Evolutionary conservation across 805 yeast genomes (phyloP), one percentile per base, ranked within the genome.

Genomic region (Hagleromyces aurorensis): DNA sequence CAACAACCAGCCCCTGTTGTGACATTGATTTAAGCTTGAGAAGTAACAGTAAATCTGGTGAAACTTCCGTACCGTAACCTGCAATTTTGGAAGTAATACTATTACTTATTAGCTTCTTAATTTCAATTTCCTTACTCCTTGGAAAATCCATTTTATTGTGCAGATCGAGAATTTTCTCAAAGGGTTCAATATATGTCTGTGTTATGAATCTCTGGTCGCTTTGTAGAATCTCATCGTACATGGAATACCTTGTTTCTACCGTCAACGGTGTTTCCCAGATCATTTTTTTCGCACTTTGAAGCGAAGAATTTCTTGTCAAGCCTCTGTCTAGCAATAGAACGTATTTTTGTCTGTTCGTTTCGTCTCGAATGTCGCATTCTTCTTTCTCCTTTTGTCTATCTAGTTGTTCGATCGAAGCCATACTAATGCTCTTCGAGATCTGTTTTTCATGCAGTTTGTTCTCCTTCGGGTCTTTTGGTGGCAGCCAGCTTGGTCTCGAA

Each of bases 401-500:
- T 22, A 57, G 32, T 33, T 55, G 52, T 10, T 54, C 60, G 11
- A 55, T 41, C 4, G 59, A 52, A 3, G 58, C 58, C 43, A 48
- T 49, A 25, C 55, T 48, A n/a, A 55, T 40, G 7, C 50, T 49
- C 34, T 59, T 61, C 25, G 65, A 57, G 32, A 77, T 66, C 45
- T 77, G 76, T 27, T 57, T 61, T 41, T 74, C 75, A 45, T 78
- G 87, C 33, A 62, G 62, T 19, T 58, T 49, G 23, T 65, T 65
- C 44, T 78, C 87, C 8, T 46, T 50, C 3, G 57, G 46, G 21
- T 63, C 59, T 48, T 78, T 78, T 5, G 85, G 85, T 5, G 87
- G 87, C 25, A 77, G 51, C 70, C 83, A 75, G 28, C 74, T 67
- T 3, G 87, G 87, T 41, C 87, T 64, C 1, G 84, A 69, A 24